Percentiles rank a stretch among this genome's conserved stretches.
phyloP scores from a whole-genome alignment of 2,329 filamentous ascomycete species.

The Paraconiothyrium sp. region DNA sequence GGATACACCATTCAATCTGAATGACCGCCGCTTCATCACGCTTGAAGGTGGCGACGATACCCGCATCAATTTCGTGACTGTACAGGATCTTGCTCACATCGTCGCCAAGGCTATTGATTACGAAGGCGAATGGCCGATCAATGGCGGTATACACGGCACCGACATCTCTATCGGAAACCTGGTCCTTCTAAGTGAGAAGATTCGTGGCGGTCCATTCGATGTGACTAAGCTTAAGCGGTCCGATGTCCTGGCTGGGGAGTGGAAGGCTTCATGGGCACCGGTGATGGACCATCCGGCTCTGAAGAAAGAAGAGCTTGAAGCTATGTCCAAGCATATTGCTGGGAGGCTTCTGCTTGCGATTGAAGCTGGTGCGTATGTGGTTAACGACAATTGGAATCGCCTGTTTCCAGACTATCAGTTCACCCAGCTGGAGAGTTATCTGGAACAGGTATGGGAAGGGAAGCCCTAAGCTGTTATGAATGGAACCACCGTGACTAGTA shows the following conservation, averaged over 20 bases:
- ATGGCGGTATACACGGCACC: slow-evolving; percentile 28
- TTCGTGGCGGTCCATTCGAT: slow-evolving; percentile 51
- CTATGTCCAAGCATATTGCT: slow-evolving; percentile 47
- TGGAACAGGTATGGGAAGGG: slow-evolving; percentile 49
- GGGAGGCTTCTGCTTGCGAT: slow-evolving; percentile 52
- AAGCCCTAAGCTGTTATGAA: slow-evolving; percentile 25
- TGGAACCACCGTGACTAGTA: no score
- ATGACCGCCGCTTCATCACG: slow-evolving; percentile 23
- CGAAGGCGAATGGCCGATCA: slow-evolving; percentile 32
- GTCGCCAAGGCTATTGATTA: slow-evolving; percentile 30
- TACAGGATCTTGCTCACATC: slow-evolving; percentile 28
- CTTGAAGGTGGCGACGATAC: slow-evolving; percentile 48
- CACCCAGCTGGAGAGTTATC: slow-evolving; percentile 49
- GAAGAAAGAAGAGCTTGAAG: slow-evolving; percentile 42
- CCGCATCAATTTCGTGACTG: slow-evolving; percentile 27
- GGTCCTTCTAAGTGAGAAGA: slow-evolving; percentile 26
- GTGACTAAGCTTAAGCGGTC: slow-evolving; percentile 55
- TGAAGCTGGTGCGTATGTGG: slow-evolving; percentile 51
- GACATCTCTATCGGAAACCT: slow-evolving; percentile 18
- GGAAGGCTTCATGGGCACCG: slow-evolving; percentile 53
- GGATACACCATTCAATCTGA: slow-evolving; percentile 37
- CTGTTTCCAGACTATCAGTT: slow-evolving; percentile 56
- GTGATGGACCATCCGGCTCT: slow-evolving; percentile 39
- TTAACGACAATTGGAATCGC: slow-evolving; percentile 56
- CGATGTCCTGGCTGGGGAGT: slow-evolving; percentile 56